Base-by-base conservation (phyloP, 495 filamentous ascomycete species). In the Xylaria cubensis region DNA sequence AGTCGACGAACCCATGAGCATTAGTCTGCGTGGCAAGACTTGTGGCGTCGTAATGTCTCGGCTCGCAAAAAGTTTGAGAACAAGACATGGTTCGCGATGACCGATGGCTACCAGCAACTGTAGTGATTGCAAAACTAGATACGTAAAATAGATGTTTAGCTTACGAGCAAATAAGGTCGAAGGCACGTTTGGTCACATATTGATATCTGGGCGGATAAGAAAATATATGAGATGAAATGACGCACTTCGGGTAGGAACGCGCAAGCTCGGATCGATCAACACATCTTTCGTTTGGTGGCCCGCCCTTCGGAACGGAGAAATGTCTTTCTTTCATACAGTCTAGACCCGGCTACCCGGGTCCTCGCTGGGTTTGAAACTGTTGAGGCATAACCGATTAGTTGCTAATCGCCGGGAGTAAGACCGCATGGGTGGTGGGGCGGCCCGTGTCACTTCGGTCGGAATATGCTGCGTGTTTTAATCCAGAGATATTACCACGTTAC, bases 31-130 rank as follows among this genome's bases (percentile, higher is more conserved):
- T 63, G 17, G n/a, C 15, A 61, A 61, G 29, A 61, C 32, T 39
- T n/a, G 32, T 7, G 32, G n/a, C 58, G n/a, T 21, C 39, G 39
- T 44, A 24, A 3, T 39, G 21, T 21, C 19, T 15, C 44, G 26
- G 50, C 29, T 56, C 42, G 50, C 42, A 66, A 15, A 24, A n/a
- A 36, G 65, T 67, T 56, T 67, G 65, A 5, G 50, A 15, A 21
- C 65, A 51, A 67, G 65, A 67, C 65, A 67, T 67, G 65, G 34
- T 10, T 67, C 65, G 65, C 65, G 8, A 50, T 42, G 15, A 15
- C 65, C 65, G 48, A 42, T 4, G 3, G n/a, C 34, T 24, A 32
- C 26, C 17, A 50, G n/a, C 4, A 32, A 9, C 15, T 26, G 51
- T 55, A 24, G 24, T 51, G 48, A 51, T 51, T 51, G 48, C 8